phyloP scores from a whole-genome alignment of 179 eudicot genomes.

The Silene coronaria region DNA sequence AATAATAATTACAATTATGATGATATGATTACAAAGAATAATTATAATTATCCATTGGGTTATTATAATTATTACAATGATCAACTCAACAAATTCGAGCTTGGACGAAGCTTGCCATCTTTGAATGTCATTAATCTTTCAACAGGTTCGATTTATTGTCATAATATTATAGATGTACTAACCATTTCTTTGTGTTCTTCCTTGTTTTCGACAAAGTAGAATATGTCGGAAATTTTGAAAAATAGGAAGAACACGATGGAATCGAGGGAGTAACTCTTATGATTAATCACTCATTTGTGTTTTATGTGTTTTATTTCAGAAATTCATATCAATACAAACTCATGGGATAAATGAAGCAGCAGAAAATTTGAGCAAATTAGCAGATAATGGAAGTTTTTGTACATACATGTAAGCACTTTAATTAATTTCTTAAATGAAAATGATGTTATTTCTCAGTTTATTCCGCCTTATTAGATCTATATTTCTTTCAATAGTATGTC shows the following conservation, averaged over 20 bases:
- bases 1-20: conserved; percentile 19
- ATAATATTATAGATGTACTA: no score
- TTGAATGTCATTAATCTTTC: conserved; percentile 32
- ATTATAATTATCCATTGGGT: conserved; percentile 18
- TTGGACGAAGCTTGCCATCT: conserved; percentile 22
- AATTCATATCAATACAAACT: conserved; percentile 27
- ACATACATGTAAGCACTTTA: conserved; percentile 19
- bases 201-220: no score
- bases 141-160: conserved; percentile 18
- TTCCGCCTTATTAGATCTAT: no score
- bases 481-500: no score
- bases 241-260: no score
- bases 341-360: conserved; percentile 20
- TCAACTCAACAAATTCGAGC: conserved; percentile 4
- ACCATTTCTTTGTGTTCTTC: no score
- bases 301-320: conserved; percentile 14
- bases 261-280: background rate
- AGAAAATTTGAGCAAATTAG: conserved; percentile 9
- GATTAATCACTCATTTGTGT: background rate
- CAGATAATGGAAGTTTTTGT: background rate
- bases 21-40: conserved; percentile 15
- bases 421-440: background rate
- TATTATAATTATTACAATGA: conserved; percentile 10
- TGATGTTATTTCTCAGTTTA: background rate
- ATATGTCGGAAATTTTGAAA: no score